Evolutionary conservation across 768 basidiomycete species (phyloP), one percentile per base, ranked within the genome.

Genomic region (Tephrocybe sp.): DNA sequence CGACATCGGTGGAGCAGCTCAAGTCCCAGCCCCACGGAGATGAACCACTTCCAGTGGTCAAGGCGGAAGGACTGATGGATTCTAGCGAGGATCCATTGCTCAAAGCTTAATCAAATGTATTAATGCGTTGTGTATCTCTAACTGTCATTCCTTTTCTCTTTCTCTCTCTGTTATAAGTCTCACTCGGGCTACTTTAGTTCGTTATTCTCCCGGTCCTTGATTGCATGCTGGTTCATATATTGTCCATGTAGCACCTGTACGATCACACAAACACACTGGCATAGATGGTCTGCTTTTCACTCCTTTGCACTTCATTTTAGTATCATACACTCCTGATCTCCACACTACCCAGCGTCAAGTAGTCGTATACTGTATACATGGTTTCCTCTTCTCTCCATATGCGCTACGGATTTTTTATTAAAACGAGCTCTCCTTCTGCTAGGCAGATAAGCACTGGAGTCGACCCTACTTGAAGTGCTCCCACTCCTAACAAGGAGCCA

Each of bases 401-500:
- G 25, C 16, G 35, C 37, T 55, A 59, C 4, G 38, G 36, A 49
- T 57, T 62, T 55, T 57, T 75, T 55, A 91, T 68, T 54, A 92
- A 60, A 9, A 92, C 75, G 35, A 96, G 60, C 60, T 87, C 79
- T 19, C 76, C 80, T 64, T 97, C 93, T 49, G 87, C 89, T 41
- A 97, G 69, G 56, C 88, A 89, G 6, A 86, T 64, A 1, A 95
- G 64, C 1, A 82, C 65, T 2, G 69, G 63, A 15, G 61, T 60
- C 31, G 65, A 73, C 27, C 50, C 62, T 21, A 62, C 57, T 45
- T 65, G 63, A 26, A 87, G 60, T 9, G 70, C 71, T 1, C 85
- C 85, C 16, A 92, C 84, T 9, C 94, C 94, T 24, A 97, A 63
- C 50, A 97, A 66, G 1, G 88, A 80, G 0, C 95, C 92, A 12